These are phyloP conservation scores for Venturia oleaginea DNA, from an alignment of 2,329 filamentous ascomycete species.

Conservation along the genomic window DNA sequence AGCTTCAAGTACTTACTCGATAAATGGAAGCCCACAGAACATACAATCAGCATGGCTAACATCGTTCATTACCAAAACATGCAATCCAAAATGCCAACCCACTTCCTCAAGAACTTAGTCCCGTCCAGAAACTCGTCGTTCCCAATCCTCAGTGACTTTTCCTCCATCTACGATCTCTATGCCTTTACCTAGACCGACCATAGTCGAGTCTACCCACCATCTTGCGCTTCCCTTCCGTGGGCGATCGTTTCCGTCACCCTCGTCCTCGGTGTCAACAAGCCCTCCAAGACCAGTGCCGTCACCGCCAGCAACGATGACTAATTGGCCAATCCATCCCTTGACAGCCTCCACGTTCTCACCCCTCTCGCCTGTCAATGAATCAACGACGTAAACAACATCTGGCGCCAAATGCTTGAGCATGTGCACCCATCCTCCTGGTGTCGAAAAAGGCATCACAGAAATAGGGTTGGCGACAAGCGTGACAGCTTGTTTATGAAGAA, in stretches of 20 bases:
- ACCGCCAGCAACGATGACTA: slow-evolving; percentile 49
- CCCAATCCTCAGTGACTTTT: slow-evolving; percentile 80
- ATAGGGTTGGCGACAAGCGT: slow-evolving; percentile 72
- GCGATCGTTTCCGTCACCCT: slow-evolving; percentile 45
- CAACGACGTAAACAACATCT: slow-evolving; percentile 79
- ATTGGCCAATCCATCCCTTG: slow-evolving; percentile 53
- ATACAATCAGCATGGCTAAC: not conserved
- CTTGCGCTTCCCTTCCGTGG: slow-evolving; percentile 37
- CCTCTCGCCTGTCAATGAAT: slow-evolving; percentile 67
- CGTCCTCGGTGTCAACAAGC: slow-evolving; percentile 51
- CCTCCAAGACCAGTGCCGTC: slow-evolving; percentile 34
- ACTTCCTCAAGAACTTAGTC: slow-evolving; percentile 22
- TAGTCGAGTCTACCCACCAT: slow-evolving; percentile 74
- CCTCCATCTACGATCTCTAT: slow-evolving; percentile 80
- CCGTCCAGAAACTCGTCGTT: slow-evolving; percentile 60
- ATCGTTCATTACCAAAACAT: not conserved
- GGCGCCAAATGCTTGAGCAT: slow-evolving; percentile 80
- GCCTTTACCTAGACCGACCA: slow-evolving; percentile 77
- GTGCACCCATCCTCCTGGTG: slow-evolving; percentile 71
- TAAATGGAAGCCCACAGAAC: not conserved
- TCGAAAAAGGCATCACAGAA: slow-evolving; percentile 83
- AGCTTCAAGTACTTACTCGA: not conserved
- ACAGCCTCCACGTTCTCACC: slow-evolving; percentile 65
- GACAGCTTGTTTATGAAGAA: slow-evolving; percentile 70
- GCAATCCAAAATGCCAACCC: not conserved